Evolutionary conservation across 257 asterid species (phyloP), one percentile per base, ranked within the genome.

Genomic region (Penstemon newberryi): DNA sequence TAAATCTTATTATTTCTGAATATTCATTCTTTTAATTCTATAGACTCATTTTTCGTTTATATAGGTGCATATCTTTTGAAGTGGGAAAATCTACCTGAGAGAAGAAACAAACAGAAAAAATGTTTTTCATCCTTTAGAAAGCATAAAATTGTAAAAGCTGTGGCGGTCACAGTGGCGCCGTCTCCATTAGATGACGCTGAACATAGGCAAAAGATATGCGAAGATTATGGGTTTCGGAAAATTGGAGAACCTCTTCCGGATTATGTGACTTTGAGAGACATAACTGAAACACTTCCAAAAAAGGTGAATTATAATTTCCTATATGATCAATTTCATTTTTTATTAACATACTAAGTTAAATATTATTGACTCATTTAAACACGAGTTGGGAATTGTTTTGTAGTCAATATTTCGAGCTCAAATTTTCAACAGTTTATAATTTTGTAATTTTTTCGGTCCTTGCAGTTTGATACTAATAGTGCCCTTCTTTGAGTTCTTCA

Each of bases 221-320:
- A 86, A 76, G 83, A 84, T 42, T 94, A 91, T 59, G 99, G 97
- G 44, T 89, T 94, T 79, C 83, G 86, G 60, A 82, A 94, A 75
- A 94, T 91, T 70, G 97, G 96, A 73, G 97, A 94, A 75, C 90
- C 95, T 12, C 90, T 94, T 78, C 99, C 97, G 5, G 93, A 83
- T 70, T 79, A 78, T 39, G 84, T 91, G 49, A 87, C 95, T 5
- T 39, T 94, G 66, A 91, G 85, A 75, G 91, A 91, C 75, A 86
- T 91, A 64, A 59, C 70, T 33, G 95, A 91, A 9, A 87, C 95
- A 10, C 89, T 94, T 70, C 97, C 99, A 1, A 89, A 79, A 70
- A 87, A 94, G 96, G 99, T 89, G 67, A 25, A 25, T 25, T 25
- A 1, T 25, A 25, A 25, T 51, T 41, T 73, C 66, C 37, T 66